Evolutionary conservation across 1,139 yeast species (phyloP).

Genomic region (Nakaseomyces sp.): DNA sequence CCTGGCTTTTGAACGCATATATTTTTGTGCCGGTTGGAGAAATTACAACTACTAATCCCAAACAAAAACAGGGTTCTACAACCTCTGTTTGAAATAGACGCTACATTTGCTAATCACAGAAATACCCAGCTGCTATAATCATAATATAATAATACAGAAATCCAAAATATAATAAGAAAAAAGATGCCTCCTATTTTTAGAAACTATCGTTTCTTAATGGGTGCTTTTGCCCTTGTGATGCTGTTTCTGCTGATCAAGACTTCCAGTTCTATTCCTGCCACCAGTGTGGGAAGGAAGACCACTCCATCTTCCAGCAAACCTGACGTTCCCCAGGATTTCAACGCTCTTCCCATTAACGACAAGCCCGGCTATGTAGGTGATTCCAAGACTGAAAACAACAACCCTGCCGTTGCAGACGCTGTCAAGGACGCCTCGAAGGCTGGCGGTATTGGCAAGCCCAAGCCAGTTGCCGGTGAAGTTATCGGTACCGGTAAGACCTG

Average conservation of each 20-base stretch:
- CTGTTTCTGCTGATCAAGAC: constrained; percentile 27
- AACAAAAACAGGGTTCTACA: too few relatives aligned
- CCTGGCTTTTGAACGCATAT: too few relatives aligned
- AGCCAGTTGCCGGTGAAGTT: constrained; percentile 8
- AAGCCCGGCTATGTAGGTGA: constrained; percentile 26
- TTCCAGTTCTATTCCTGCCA: constrained; percentile 15
- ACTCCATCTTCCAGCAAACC: constrained; percentile 17
- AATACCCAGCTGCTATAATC: too few relatives aligned
- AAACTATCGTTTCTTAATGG: constrained; percentile 29
- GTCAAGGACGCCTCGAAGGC: constrained; percentile 14
- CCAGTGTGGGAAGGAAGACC: constrained; percentile 16
- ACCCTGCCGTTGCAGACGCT: constrained; percentile 24
- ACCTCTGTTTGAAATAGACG: too few relatives aligned
- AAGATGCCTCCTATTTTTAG: constrained; percentile 19
- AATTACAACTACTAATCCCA: too few relatives aligned
- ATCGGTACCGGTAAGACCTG: constrained; percentile 19
- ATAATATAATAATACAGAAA: not conserved
- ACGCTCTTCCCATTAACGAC: constrained; percentile 17
- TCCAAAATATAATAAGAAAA: not conserved
- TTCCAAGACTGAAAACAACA: constrained; percentile 14
- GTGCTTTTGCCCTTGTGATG: constrained; percentile 30
- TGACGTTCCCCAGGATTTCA: constrained; percentile 17
- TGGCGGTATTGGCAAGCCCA: constrained; percentile 1
- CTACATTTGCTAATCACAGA: too few relatives aligned
- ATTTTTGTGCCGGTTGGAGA: too few relatives aligned